Base-by-base conservation (phyloP, 2,329 filamentous ascomycete genomes). In the Fusarium buharicum region DNA sequence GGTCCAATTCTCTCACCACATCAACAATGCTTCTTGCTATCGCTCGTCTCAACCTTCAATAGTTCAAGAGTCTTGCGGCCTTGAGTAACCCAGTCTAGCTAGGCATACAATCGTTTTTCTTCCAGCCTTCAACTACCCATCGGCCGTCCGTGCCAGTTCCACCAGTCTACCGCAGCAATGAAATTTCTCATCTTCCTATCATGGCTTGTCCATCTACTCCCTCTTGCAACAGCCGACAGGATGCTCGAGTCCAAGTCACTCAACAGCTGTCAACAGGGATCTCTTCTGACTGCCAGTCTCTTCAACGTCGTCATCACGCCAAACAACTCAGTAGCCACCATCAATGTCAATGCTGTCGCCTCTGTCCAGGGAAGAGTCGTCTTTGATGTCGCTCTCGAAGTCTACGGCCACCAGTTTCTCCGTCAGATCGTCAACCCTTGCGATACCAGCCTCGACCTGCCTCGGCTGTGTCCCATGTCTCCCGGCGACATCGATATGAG, bases 391-490 rank as follows among this genome's bases (percentile, higher is more conserved):
- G 77, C 87, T 54, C 84, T 96, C 67, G 84, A 88, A 58, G 93
- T 91, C 48, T 98, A 97, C 74, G 94, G 94, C 49, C 92, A 90
- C 76, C 79, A 84, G 18, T 86, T 91, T 64, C 77, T 93, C 67
- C 84, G 82, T 59, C 77, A 86, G 64, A 85, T 80, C 6, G 75
- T 97, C 67, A 81, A 97, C 72, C 94, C 94, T 37, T 98, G 94
- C 81, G 77, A 84, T 16, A 79, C 81, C 52, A 81, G 84, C 55
- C 22, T 47, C 8, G 49, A 66, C 9, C 80, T 96, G 60, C 76
- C 82, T 49, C 92, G 92, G 73, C 84, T 97, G 69, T 98, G 94
- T 76, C 93, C 93, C 54, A 96, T 97, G 93, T 89, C 86, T 58
- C 86, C 92, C 4, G 93, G 92, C 63, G 88, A 90, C 70, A 89